These are phyloP conservation scores for Fraxinus xanthoxyloides DNA, from an alignment of 305 asterid genomes.

Conservation along the genomic window DNA sequence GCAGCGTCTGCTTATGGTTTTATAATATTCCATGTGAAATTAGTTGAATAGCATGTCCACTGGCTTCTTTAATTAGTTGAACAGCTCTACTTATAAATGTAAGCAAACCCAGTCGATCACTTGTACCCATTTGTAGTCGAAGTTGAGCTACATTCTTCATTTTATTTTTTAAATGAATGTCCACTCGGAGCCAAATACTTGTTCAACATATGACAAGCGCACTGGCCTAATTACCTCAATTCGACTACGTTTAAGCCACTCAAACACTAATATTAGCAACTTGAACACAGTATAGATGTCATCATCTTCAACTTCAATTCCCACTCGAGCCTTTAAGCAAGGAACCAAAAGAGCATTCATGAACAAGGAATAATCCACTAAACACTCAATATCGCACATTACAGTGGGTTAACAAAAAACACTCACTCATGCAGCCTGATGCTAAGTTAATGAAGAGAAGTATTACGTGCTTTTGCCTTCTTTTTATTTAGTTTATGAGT, in stretches of 20 bases:
- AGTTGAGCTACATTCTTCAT: not conserved
- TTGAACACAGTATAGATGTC: not conserved
- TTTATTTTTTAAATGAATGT: not conserved
- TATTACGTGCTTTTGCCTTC: not conserved
- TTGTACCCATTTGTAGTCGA: not conserved
- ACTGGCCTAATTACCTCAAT: not conserved
- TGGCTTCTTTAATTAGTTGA: not conserved
- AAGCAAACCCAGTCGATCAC: not conserved
- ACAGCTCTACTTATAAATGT: not conserved
- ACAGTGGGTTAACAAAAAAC: not conserved
- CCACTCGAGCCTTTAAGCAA: not conserved
- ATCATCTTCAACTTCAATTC: not conserved
- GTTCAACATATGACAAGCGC: not conserved
- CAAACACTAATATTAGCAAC: not conserved
- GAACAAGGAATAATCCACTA: not conserved
- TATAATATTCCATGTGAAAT: not conserved
- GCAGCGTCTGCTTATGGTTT: not conserved
- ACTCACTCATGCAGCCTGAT: not conserved
- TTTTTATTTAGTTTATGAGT: not conserved
- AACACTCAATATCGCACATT: not conserved
- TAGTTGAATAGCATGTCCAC: not conserved
- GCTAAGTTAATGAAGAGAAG: not conserved
- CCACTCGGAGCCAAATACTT: not conserved
- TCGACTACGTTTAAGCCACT: not conserved
- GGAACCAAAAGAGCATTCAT: not conserved